phyloP scores from a whole-genome alignment of 495 filamentous ascomycete genomes.

The Paragyromitra xinjiangensis region DNA sequence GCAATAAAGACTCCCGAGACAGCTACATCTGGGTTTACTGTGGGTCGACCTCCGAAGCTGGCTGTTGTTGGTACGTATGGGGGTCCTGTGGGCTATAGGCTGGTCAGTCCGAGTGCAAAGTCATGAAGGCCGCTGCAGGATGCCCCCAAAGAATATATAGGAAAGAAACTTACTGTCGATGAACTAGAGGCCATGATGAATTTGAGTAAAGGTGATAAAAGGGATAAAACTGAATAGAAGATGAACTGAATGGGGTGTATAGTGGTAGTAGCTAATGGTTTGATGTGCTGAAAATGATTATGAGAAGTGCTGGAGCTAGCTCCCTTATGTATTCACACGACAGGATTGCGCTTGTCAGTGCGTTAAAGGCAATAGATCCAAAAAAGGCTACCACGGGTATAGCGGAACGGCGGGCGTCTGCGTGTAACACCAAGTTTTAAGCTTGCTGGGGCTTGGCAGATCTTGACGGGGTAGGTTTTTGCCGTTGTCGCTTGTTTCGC shows the following conservation, averaged over 20 bases:
- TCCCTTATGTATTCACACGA: conserved; percentile 3
- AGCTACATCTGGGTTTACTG: conserved; percentile 68
- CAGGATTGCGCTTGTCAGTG: background rate
- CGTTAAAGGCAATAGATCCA: background rate
- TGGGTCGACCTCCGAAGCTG: conserved; percentile 68
- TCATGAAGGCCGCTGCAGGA: background rate
- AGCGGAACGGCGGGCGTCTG: conserved; percentile 11
- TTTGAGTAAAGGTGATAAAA: background rate
- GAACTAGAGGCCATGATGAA: background rate
- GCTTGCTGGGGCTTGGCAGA: conserved; percentile 3
- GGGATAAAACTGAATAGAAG: background rate
- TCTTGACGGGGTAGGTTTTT: background rate
- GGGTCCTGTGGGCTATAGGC: conserved; percentile 16
- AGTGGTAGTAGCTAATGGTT: background rate
- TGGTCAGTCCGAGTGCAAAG: conserved; percentile 8
- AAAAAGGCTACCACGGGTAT: conserved; percentile 13
- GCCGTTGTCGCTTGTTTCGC: conserved; percentile 1
- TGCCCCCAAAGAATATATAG: background rate
- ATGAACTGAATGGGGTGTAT: background rate
- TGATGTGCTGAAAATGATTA: conserved; percentile 1
- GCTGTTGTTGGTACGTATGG: conserved; percentile 58
- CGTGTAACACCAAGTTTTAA: background rate
- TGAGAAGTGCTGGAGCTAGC: conserved; percentile 1
- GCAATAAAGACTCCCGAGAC: conserved; percentile 70
- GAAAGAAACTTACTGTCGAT: conserved; percentile 22